These are phyloP conservation scores for Fusarium coicis DNA, from an alignment of 2,329 filamentous ascomycete genomes.

Conservation along the genomic window DNA sequence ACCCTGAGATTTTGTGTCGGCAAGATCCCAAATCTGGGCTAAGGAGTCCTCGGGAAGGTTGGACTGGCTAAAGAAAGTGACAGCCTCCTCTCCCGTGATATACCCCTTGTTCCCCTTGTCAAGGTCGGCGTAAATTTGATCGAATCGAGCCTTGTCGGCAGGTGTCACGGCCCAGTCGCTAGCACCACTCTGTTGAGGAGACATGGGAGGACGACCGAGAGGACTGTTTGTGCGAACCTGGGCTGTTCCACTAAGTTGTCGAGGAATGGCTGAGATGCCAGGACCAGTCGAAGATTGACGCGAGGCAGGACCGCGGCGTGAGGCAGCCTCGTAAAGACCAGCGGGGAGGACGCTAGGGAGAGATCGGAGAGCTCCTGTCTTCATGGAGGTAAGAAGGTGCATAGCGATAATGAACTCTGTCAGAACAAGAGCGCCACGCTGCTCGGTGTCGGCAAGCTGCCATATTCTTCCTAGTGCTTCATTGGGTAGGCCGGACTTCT, in stretches of 20 bases:
- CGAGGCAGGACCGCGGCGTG: constrained; percentile 66
- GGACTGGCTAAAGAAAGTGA: constrained; percentile 93
- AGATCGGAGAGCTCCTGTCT: constrained; percentile 81
- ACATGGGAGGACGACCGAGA: constrained; percentile 62
- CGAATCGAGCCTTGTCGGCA: constrained; percentile 87
- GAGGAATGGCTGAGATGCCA: constrained; percentile 75
- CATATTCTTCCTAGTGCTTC: constrained; percentile 94
- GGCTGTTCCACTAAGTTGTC: constrained; percentile 80
- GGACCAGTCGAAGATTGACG: constrained; percentile 64
- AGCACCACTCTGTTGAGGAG: constrained; percentile 54
- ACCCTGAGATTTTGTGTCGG: constrained; percentile 92
- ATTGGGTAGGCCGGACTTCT: constrained; percentile 89
- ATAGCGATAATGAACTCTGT: constrained; percentile 98
- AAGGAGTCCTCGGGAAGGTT: constrained; percentile 87
- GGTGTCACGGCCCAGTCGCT: constrained; percentile 84
- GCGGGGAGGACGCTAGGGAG: constrained; percentile 85
- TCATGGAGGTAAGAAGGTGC: constrained; percentile 94
- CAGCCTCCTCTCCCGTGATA: constrained; percentile 94
- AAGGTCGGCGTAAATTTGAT: constrained; percentile 84
- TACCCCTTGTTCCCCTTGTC: constrained; percentile 84
- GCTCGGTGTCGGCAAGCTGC: constrained; percentile 93
- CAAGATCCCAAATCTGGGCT: constrained; percentile 96
- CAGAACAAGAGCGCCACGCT: constrained; percentile 84
- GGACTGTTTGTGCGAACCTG: constrained; percentile 72
- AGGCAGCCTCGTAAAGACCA: constrained; percentile 89